Evolutionary conservation across 495 filamentous ascomycete genomes (phyloP).

Genomic region (Lichina pygmaea): DNA sequence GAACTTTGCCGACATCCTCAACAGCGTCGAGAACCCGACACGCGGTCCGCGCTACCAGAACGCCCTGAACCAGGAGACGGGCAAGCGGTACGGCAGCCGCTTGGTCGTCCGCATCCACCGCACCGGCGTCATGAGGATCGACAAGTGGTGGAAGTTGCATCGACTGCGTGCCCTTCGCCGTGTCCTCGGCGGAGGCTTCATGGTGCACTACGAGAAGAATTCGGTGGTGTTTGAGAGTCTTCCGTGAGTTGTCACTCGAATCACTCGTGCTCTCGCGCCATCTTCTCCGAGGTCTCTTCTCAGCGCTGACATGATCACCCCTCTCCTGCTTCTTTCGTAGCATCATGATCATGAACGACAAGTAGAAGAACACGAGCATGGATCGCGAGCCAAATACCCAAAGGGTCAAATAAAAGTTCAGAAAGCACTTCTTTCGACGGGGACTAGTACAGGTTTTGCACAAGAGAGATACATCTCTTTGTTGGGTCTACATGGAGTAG

Average conservation of each 20-base stretch:
- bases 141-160: conserved; percentile 76
- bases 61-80: conserved; percentile 45
- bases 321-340: neutral
- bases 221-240: conserved; percentile 52
- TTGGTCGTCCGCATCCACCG: conserved; percentile 50
- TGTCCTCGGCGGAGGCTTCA: conserved; percentile 57
- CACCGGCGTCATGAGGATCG: conserved; percentile 48
- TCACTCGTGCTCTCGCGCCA: neutral
- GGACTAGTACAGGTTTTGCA: no score
- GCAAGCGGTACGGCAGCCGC: conserved; percentile 48
- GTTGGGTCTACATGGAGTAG: no score
- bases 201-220: conserved; percentile 59
- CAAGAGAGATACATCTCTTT: no score
- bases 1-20: conserved; percentile 60
- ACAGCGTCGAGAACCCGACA: conserved; percentile 53
- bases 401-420: no score
- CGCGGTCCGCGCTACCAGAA: conserved; percentile 44
- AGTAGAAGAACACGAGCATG: neutral
- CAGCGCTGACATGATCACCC: neutral
- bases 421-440: no score
- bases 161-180: conserved; percentile 48
- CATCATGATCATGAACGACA: conserved; percentile 1
- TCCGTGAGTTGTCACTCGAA: conserved; percentile 13
- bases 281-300: neutral
- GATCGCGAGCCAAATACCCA: no score